phyloP scores from a whole-genome alignment of 2,329 filamentous ascomycete genomes.

The Stachybotrys chartarum region DNA sequence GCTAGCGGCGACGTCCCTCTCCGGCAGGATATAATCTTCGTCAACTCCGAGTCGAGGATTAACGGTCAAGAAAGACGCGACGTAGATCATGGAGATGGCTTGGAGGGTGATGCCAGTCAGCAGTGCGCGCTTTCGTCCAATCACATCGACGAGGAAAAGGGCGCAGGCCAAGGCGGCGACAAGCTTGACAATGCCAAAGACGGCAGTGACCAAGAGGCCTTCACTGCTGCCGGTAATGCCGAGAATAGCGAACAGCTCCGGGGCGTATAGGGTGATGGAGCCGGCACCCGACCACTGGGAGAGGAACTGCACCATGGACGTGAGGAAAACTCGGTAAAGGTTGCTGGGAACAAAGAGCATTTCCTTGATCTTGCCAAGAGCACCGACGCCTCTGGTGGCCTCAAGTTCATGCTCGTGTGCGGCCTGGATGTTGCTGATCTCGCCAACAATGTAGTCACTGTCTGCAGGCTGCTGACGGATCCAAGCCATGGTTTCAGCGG shows the following conservation, averaged over 20 bases:
- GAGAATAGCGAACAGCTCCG: slow-evolving; percentile 64
- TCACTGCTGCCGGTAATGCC: slow-evolving; percentile 62
- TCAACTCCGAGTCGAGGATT: slow-evolving; percentile 50
- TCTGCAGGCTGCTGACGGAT: slow-evolving; percentile 53
- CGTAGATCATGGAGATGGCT: slow-evolving; percentile 53
- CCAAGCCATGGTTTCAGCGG: slow-evolving; percentile 44
- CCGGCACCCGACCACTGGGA: slow-evolving; percentile 69
- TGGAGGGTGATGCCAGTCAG: slow-evolving; percentile 55
- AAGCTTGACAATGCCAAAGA: slow-evolving; percentile 73
- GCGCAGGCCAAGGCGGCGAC: slow-evolving; percentile 60
- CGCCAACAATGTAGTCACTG: slow-evolving; percentile 52
- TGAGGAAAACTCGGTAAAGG: slow-evolving; percentile 65
- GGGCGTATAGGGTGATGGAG: slow-evolving; percentile 70
- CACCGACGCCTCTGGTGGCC: slow-evolving; percentile 59
- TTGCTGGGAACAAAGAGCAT: slow-evolving; percentile 62
- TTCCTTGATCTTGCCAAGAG: slow-evolving; percentile 59
- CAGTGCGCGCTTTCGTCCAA: slow-evolving; percentile 65
- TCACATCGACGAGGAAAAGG: slow-evolving; percentile 71
- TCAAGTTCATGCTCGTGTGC: slow-evolving; percentile 66
- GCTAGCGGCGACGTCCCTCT: slow-evolving; percentile 45
- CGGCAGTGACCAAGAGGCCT: slow-evolving; percentile 63
- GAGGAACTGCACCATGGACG: slow-evolving; percentile 61
- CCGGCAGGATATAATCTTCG: slow-evolving; percentile 38
- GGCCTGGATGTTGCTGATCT: slow-evolving; percentile 57
- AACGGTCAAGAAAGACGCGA: slow-evolving; percentile 54